Evolutionary conservation across 768 basidiomycete genomes (phyloP).

Genomic region (Pleurotus salmoneostramineus): DNA sequence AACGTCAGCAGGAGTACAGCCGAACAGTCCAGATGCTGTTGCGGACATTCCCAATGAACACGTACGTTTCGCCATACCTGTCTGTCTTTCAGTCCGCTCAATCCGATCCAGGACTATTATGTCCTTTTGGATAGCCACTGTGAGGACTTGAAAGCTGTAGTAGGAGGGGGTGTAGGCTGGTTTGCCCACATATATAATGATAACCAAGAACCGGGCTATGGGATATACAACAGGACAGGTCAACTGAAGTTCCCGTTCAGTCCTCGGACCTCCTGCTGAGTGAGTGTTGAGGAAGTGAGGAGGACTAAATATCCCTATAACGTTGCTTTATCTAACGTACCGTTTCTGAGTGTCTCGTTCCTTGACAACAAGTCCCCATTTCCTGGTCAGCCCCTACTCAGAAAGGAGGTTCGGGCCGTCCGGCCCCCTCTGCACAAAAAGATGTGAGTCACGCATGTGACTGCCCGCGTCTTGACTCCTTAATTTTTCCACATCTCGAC

Average conservation of each 20-base stretch:
- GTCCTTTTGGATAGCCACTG: constrained; percentile 51
- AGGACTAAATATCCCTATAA: too few species aligned
- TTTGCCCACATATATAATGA: constrained; percentile 66
- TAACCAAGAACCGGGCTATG: constrained; percentile 51
- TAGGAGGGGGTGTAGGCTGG: constrained; percentile 58
- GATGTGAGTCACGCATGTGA: constrained; percentile 2
- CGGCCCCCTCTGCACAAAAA: neutral
- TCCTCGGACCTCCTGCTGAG: constrained; percentile 47
- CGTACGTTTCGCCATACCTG: constrained; percentile 20
- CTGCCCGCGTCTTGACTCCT: neutral
- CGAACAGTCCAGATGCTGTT: constrained; percentile 48
- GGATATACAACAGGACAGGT: constrained; percentile 41
- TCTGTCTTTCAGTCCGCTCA: neutral
- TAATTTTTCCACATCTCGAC: neutral
- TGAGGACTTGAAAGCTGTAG: constrained; percentile 41
- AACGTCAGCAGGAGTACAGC: constrained; percentile 46
- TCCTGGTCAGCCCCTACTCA: too few species aligned
- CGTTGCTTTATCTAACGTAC: too few species aligned
- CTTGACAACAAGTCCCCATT: too few species aligned
- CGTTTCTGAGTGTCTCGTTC: too few species aligned
- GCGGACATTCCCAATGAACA: constrained; percentile 45
- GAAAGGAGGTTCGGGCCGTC: neutral
- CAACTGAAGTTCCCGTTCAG: constrained; percentile 47
- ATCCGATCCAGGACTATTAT: constrained; percentile 40
- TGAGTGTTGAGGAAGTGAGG: too few species aligned